phyloP scores from a whole-genome alignment of 768 basidiomycete genomes.

The Boletales sp. region DNA sequence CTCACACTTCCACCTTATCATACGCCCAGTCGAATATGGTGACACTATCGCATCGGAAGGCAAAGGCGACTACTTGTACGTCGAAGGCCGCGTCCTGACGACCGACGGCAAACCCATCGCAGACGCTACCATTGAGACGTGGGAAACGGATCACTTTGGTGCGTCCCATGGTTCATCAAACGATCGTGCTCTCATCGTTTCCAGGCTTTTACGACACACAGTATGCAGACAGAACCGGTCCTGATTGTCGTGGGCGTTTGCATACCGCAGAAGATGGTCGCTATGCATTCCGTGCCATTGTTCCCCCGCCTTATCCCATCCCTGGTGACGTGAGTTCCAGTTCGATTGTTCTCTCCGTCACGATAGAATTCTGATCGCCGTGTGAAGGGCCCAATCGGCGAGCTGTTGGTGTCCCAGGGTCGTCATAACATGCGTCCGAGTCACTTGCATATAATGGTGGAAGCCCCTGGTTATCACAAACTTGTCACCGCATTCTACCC shows the following conservation, averaged over 20 bases:
- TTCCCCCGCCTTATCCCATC: slow-evolving; percentile 68
- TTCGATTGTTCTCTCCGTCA: slow-evolving; percentile 1
- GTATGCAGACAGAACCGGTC: slow-evolving; percentile 50
- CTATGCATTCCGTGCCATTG: slow-evolving; percentile 69
- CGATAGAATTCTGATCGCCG: slow-evolving; percentile 6
- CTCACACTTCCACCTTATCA: neutral
- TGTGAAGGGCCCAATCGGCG: slow-evolving; percentile 64
- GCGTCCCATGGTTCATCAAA: slow-evolving; percentile 34
- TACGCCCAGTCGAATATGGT: slow-evolving; percentile 53
- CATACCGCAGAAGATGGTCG: slow-evolving; percentile 56
- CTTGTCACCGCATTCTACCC: slow-evolving; percentile 75
- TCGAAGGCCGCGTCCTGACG: slow-evolving; percentile 62
- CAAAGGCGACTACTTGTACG: slow-evolving; percentile 81
- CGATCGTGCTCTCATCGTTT: neutral
- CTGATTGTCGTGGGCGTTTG: slow-evolving; percentile 75
- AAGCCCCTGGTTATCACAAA: slow-evolving; percentile 69
- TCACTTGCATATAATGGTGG: slow-evolving; percentile 73
- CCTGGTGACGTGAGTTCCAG: slow-evolving; percentile 54
- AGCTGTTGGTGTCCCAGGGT: slow-evolving; percentile 49
- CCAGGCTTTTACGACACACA: slow-evolving; percentile 41
- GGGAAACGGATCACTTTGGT: slow-evolving; percentile 73
- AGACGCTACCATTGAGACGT: slow-evolving; percentile 72
- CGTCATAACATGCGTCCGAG: slow-evolving; percentile 79
- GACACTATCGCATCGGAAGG: slow-evolving; percentile 84
- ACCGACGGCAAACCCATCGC: slow-evolving; percentile 64